Base-by-base conservation (phyloP, 1,284 basidiomycete genomes). In the Melanopsichium pennsylvanicum region DNA sequence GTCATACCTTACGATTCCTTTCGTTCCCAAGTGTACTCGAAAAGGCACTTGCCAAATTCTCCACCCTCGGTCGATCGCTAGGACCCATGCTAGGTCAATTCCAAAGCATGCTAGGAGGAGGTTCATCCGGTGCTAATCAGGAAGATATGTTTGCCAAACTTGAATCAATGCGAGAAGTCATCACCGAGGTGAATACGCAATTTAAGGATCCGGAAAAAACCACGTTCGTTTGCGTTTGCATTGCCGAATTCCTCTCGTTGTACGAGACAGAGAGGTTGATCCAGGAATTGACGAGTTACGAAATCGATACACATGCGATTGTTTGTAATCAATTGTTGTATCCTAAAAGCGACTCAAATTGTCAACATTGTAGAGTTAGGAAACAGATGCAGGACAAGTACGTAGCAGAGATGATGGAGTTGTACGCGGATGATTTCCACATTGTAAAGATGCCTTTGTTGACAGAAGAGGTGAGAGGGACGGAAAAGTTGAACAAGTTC, bases 171-270 rank as follows among this genome's bases (percentile, higher is more conserved):
- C 87, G 93, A 34, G 91, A 88, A 35, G 89, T 97, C 58, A 98
- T 99, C 78, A 97, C 92, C 21, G 96, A 99, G 82, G 95, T 99
- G 57, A 98, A 98, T 85, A 91, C 91, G 1, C 96, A 99, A 79
- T 98, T 98, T 86, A 97, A 97, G 83, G 93, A 98, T 82, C 92
- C 95, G 90, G 93, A 97, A 83, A 94, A 95, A 84, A 98, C 95
- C 5, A 81, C 79, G 15, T 96, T 98, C 78, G 91, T 97, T 75
- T 97, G 95, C 81, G 94, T 97, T 46, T 96, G 93, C 85, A 97
- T 97, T 80, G 95, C 94, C 43, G 94, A 97, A 82, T 97, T 97
- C 86, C 84, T 98, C 73, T 97, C 94, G 19, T 84, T 98, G 19
- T 98, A 98, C 83, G 96, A 98, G 85, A 98, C 95, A 23, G 95